Conservation (phyloP, 441 rosid species). For the Flueggea neowawraea region DNA sequence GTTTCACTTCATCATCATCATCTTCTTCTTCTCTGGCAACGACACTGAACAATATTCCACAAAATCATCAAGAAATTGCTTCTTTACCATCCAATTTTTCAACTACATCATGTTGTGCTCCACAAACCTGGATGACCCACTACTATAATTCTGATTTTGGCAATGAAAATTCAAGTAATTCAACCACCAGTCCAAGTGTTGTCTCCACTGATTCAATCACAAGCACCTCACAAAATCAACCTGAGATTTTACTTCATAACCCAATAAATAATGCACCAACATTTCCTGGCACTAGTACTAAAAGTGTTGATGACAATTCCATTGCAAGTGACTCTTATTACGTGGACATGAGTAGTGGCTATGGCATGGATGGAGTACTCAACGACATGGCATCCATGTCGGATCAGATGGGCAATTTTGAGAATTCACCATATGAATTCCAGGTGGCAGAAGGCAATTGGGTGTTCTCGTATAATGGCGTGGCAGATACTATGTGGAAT, state of each 20-base stretch:
- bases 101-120: constrained; percentile 5
- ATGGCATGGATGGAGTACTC: constrained; percentile 32
- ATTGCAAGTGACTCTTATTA: constrained; percentile 8
- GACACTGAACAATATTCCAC: neutral
- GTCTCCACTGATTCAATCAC: constrained; percentile 20
- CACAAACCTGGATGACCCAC: neutral
- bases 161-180: constrained; percentile 11
- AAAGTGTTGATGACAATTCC: constrained; percentile 7
- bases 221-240: neutral
- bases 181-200: constrained; percentile 11
- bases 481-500: constrained; percentile 37
- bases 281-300: neutral
- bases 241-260: constrained; percentile 18
- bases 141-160: neutral
- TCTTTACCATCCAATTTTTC: constrained; percentile 5
- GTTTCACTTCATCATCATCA: neutral
- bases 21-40: too few species aligned
- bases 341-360: constrained; percentile 12
- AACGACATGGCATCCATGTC: constrained; percentile 15
- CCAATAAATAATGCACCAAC: constrained; percentile 9
- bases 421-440: constrained; percentile 13
- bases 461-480: constrained; percentile 17
- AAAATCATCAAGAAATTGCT: constrained; percentile 4
- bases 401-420: constrained; percentile 19
- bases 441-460: constrained; percentile 23